Evolutionary conservation across 2,329 filamentous ascomycete genomes (phyloP).

Genomic region (Onygenales sp.): DNA sequence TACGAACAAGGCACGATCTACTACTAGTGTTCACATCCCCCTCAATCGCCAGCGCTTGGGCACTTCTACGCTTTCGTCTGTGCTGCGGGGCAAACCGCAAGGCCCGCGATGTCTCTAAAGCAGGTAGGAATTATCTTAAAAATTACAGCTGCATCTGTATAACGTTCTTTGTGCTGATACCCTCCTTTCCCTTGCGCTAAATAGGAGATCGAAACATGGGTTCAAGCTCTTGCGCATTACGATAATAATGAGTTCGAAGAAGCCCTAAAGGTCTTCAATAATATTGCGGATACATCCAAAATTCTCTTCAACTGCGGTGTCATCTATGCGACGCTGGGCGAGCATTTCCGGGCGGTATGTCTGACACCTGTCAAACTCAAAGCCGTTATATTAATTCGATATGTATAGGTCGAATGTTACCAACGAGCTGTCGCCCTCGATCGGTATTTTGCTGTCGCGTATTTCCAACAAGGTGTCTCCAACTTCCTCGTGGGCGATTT

Average conservation of each 20-base stretch:
- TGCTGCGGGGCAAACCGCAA: neutral
- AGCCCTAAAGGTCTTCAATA: slow-evolving; percentile 70
- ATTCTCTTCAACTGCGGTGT: slow-evolving; percentile 98
- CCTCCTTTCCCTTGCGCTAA: neutral
- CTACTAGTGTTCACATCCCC: neutral
- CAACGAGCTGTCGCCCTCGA: slow-evolving; percentile 84
- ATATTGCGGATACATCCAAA: slow-evolving; percentile 90
- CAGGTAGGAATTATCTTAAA: slow-evolving; percentile 10
- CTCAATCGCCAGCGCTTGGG: neutral
- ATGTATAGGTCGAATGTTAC: slow-evolving; percentile 78
- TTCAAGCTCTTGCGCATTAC: slow-evolving; percentile 79
- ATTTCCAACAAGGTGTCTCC: slow-evolving; percentile 96
- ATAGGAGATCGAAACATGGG: slow-evolving; percentile 98
- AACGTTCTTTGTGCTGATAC: neutral
- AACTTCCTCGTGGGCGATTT: slow-evolving; percentile 97
- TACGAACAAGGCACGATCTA: too few species aligned
- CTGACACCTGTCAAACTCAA: neutral
- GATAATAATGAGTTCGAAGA: slow-evolving; percentile 97
- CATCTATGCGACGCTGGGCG: slow-evolving; percentile 90
- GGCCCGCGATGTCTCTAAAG: slow-evolving; percentile 14
- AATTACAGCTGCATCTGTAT: neutral
- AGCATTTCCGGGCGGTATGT: slow-evolving; percentile 88
- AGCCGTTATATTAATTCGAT: slow-evolving; percentile 6
- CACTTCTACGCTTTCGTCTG: neutral
- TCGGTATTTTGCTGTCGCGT: slow-evolving; percentile 91